Evolutionary conservation across 345 rosid species (phyloP).

Genomic region (Arabis alpina): DNA sequence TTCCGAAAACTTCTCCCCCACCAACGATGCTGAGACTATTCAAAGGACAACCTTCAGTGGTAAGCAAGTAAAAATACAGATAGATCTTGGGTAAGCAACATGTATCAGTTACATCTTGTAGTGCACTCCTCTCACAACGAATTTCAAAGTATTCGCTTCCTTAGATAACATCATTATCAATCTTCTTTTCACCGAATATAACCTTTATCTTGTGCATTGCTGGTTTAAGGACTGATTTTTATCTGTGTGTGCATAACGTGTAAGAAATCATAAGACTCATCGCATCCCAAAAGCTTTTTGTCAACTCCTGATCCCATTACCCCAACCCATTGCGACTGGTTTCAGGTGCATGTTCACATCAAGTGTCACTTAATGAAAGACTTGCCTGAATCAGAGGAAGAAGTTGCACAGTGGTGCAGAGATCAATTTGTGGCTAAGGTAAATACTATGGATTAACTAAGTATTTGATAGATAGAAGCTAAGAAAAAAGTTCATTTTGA

Average conservation of each 20-base stretch:
- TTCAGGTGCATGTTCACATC: conserved; percentile 82
- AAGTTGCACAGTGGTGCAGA: conserved; percentile 92
- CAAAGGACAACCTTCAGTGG: conserved; percentile 90
- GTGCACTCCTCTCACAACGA: conserved; percentile 11
- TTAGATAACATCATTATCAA: conserved; percentile 1
- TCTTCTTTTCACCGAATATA: conserved; percentile 4
- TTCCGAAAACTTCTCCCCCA: conserved; percentile 70
- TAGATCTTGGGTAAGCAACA: conserved; percentile 18
- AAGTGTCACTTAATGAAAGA: conserved; percentile 79
- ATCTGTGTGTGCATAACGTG: conserved; percentile 10
- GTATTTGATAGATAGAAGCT: neutral
- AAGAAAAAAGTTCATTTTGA: neutral
- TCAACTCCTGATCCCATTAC: neutral
- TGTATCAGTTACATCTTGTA: conserved; percentile 15
- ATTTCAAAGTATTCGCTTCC: conserved; percentile 16
- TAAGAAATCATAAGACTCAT: conserved; percentile 6
- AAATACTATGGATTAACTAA: conserved; percentile 12
- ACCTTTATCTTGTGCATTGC: neutral
- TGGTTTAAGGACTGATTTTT: conserved; percentile 5
- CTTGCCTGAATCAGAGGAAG: conserved; percentile 87
- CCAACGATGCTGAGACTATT: conserved; percentile 88
- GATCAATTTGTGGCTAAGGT: conserved; percentile 90
- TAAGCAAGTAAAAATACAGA: conserved; percentile 44
- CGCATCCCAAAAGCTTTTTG: conserved; percentile 15
- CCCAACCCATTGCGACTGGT: conserved; percentile 23